Base-by-base conservation (phyloP, 2,329 filamentous ascomycete genomes). In the Penicillium sp. region DNA sequence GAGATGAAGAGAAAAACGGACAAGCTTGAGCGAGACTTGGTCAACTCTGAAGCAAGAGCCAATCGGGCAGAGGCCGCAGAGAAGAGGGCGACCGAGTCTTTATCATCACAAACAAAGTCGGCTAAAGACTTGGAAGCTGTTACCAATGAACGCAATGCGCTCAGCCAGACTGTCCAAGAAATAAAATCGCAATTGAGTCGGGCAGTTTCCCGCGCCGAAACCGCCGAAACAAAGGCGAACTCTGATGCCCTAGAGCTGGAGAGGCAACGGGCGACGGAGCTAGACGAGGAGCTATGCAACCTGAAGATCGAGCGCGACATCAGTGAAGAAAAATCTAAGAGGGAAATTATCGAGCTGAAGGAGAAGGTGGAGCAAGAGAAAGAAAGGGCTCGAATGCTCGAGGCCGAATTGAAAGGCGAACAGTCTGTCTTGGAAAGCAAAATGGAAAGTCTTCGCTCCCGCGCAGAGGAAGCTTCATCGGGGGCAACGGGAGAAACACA, bases 391-490 rank as follows among this genome's bases (percentile, higher is more conserved):
- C 83, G 84, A 12, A 79, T 84, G 11, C 77, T 84, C 8, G 90
- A 96, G 71, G 75, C 88, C 6, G 93, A 97, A 69, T 79, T 95
- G 65, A 89, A 89, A 66, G 82, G 83, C n/a, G 93, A 97, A 73
- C 83, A 87, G 53, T 78, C 81, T 47, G 80, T 87, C 16, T 81
- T 96, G 61, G 95, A 99, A 76, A 88, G 89, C 64, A 95, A 96
- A 72, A 81, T 99, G 53, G 94, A 99, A 74, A 85, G 89, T 9
- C 86, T 97, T 76, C 88, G 94, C 53, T 84, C 87, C 17, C 84
- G 89, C 31, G 91, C 90, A 1, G 94, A 99, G 75, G 94, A 99
- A 73, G 90, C 86, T 0, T 91, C 91, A 1, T 93, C 91, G 3
- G 89, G 90, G 16, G 85, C 85, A 14, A 86, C 86, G 6, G 89